Base-by-base conservation (phyloP, 768 basidiomycete species). In the Candolleomyces eurysporus region DNA sequence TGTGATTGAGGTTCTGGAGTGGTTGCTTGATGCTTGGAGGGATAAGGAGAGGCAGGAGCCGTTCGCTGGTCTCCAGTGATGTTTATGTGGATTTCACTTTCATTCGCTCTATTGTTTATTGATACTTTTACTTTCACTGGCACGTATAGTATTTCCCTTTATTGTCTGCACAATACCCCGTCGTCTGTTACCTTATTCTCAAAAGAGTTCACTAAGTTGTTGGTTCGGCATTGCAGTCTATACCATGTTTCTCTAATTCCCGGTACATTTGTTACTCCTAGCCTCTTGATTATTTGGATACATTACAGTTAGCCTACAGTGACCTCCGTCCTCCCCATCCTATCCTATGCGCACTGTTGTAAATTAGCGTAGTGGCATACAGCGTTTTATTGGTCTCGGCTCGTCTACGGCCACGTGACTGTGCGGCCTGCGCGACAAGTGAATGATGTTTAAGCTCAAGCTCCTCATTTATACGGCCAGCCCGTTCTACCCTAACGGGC, bases 1-100 rank as follows among this genome's bases (percentile, higher is more conserved):
- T 36, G 91, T 95, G 57, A 85, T 95, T 30, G 93, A 95, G 64
- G 90, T 91, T 39, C 75, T 95, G 48, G 93, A 95, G 73, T 80
- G 82, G 62, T 75, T 90, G 45, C 75, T 84, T 61, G 81, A 84
- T 57, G 84, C 78, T 61, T 88, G 86, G 86, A 73, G 73, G 64
- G 62, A 64, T 31, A 70, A 73, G 62, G 63, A 63, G 51, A 39
- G 32, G 43, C 54, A 57, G 19, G 60, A 61, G 48, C 32, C 60
- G 4, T 61, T 57, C 21, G 54, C 53, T 39, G 54, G 46, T 42
- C 26, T 56, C 17, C 31, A 11, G 16, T 49, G 31, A 39, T 42
- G n/a, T 17, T 31, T n/a, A 19, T 19, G 13, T 45, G 13, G 40
- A 43, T 57, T 57, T 43, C 39, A 30, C 51, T 55, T 55, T 42